Base-by-base conservation (phyloP, 768 basidiomycete genomes). In the Pisolithus marmoratus region DNA sequence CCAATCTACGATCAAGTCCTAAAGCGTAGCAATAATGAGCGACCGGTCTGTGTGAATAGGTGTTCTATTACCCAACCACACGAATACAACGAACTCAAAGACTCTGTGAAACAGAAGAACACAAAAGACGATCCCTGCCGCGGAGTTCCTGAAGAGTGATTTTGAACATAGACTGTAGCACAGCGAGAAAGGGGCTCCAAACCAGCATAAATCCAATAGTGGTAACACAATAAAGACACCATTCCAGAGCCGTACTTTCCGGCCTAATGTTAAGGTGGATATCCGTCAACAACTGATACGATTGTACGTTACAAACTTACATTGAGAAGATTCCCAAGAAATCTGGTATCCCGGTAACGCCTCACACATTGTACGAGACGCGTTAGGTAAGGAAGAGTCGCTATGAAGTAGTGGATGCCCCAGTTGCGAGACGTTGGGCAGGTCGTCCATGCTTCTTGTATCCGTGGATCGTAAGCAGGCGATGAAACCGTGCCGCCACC, bases 1-100 rank as follows among this genome's bases (percentile, higher is more conserved):
- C 95, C 95, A 97, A 66, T 98, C 95, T 82, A 94, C 88, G 9
- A 86, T 62, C 29, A 92, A 66, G 60, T 96, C 93, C 92, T 90
- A 56, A 29, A 23, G 50, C 26, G 50, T 38, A 37, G n/a, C 29
- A 51, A 24, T 48, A 36, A 22, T 41, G 36, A 38, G 15, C 26
- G 17, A 17, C 2, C 17, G 26, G 22, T 26, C 23, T 17, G 46
- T n/a, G 12, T 17, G 11, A 23, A 49, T 38, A n/a, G 2, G 8
- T 29, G 43, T n/a, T 8, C 49, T 61, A 82, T 48, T 61, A 90
- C 93, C 94, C 96, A 97, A 37, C 80, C 65, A 38, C 76, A 76
- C 5, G 83, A 81, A 64, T 96, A 99, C 2, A 78, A 52, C 0
- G 93, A 78, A 60, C 82, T 84, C 42, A 81, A 59, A 8, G 77